Evolutionary conservation across 495 filamentous ascomycete species (phyloP), one percentile per base, ranked within the genome.

Genomic region (Aspergillus diversus): DNA sequence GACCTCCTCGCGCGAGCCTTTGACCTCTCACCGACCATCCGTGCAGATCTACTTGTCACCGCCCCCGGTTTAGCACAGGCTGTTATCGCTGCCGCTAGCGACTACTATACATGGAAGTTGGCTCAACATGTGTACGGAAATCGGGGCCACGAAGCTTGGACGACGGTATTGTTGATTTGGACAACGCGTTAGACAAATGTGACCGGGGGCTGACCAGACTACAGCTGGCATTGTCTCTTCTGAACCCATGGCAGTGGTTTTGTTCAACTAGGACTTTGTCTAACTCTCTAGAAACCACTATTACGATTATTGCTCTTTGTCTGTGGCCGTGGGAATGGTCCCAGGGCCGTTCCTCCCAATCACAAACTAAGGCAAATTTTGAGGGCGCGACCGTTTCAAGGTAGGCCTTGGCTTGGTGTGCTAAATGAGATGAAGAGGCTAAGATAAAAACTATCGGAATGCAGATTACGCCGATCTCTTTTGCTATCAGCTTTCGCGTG

Each of bases 171-270:
- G 21, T 27, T 27, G 21, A 83, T 81, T 66, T 53, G 12, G 33
- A 5, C 8, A 15, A 31, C 50, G 32, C 55, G 33, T 33, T 17
- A 47, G 12, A 37, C 13, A 8, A 7, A 34, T 52, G 21, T 35
- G 33, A 16, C 7, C 12, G 12, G 27, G 47, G 39, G 48, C 61
- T 67, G 58, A 67, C 55, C 7, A 33, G 53, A 52, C 55, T 48
- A 47, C 70, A 83, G 81, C 74, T 85, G 56, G 72, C 86, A 32
- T 83, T 96, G 74, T 89, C 90, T 2, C 75, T 93, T 34, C 75
- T 90, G 64, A 98, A 87, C 70, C 92, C 95, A 16, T 99, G 96
- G 92, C 92, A 97, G 72, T 99, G 90, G 90, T 97, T 96, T 73
- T 96, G 90, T 73, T 93, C 93, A 0, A 96, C 92, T 2, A 84